Evolutionary conservation across 805 yeast genomes (phyloP).

Genomic region (Naumovozyma baii): DNA sequence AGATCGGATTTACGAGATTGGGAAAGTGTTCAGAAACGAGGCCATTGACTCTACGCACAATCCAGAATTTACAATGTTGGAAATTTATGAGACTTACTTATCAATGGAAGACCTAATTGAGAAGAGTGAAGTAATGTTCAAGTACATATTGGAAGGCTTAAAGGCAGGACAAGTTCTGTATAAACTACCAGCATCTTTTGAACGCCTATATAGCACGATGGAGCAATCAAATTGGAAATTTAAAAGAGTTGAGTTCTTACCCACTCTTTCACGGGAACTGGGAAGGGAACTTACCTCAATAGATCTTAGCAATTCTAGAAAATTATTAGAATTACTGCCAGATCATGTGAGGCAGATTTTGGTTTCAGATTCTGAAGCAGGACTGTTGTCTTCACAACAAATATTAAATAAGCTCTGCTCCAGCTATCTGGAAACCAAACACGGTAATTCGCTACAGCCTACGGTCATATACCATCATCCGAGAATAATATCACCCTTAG

Average conservation of each 20-base stretch:
- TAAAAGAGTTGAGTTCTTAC: slow-evolving; percentile 25
- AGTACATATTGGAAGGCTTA: slow-evolving; percentile 27
- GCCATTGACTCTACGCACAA: slow-evolving; percentile 90
- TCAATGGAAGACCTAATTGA: slow-evolving; percentile 56
- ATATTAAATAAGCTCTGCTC: slow-evolving; percentile 58
- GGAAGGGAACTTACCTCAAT: slow-evolving; percentile 17
- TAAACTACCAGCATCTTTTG: background rate
- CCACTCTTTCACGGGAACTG: slow-evolving; percentile 21
- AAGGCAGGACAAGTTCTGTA: slow-evolving; percentile 6
- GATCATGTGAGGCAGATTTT: background rate
- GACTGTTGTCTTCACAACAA: slow-evolving; percentile 39
- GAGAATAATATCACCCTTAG: slow-evolving; percentile 72
- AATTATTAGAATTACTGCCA: slow-evolving; percentile 10
- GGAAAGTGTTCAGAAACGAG: slow-evolving; percentile 80
- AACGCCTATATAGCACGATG: slow-evolving; percentile 8
- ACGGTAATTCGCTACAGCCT: slow-evolving; percentile 42
- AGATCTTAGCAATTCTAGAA: slow-evolving; percentile 27
- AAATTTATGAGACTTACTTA: slow-evolving; percentile 70
- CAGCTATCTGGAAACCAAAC: slow-evolving; percentile 51
- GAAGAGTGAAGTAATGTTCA: slow-evolving; percentile 51
- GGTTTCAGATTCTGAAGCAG: slow-evolving; percentile 2
- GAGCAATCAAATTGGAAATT: slow-evolving; percentile 18
- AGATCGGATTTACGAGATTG: slow-evolving; percentile 80
- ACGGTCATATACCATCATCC: slow-evolving; percentile 79
- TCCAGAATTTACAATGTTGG: slow-evolving; percentile 88